Percentiles rank a stretch among this genome's conserved stretches.
Evolutionary conservation across 2,329 filamentous ascomycete species (phyloP).

Genomic region (Mycosphaerella arachidis): DNA sequence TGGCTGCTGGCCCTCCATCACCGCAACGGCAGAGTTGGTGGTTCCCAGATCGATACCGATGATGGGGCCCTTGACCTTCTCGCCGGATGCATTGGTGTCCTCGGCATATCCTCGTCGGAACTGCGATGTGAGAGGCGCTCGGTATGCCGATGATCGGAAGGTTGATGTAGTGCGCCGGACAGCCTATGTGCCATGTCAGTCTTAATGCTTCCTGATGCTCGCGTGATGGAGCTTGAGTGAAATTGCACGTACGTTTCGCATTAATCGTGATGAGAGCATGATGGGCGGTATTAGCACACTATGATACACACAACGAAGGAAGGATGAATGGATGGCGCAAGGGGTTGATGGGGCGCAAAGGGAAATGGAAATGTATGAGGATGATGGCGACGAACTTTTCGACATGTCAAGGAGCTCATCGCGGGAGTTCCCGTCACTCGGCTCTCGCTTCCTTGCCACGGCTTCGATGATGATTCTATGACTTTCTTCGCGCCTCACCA

Average conservation of each 20-base stretch:
- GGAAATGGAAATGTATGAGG: slow-evolving; percentile 1
- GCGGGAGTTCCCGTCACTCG: neutral
- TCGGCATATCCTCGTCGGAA: slow-evolving; percentile 68
- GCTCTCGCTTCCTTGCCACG: neutral
- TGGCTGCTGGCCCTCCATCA: slow-evolving; percentile 95
- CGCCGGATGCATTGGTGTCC: slow-evolving; percentile 49
- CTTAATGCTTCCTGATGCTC: slow-evolving; percentile 17
- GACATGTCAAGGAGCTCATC: neutral
- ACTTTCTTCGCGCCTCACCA: neutral
- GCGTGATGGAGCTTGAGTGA: slow-evolving; percentile 21
- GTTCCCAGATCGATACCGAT: slow-evolving; percentile 98
- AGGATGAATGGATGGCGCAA: neutral
- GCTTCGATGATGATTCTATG: neutral
- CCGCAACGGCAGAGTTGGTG: slow-evolving; percentile 93
- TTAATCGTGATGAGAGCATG: slow-evolving; percentile 35
- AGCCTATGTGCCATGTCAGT: slow-evolving; percentile 26
- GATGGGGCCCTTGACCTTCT: slow-evolving; percentile 89
- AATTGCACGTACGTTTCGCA: slow-evolving; percentile 32
- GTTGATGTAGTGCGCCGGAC: slow-evolving; percentile 34
- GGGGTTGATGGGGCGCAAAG: slow-evolving; percentile 7
- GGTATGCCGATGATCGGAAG: slow-evolving; percentile 39
- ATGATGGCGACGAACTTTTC: slow-evolving; percentile 6
- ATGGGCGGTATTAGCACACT: slow-evolving; percentile 24
- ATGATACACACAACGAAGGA: slow-evolving; percentile 17
- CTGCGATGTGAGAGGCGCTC: slow-evolving; percentile 66